A percentile compares a stretch with the other conserved stretches of the same genome.
These are phyloP conservation scores for Hevea brasiliensis DNA, from an alignment of 345 rosid species.

Conservation along the genomic window DNA sequence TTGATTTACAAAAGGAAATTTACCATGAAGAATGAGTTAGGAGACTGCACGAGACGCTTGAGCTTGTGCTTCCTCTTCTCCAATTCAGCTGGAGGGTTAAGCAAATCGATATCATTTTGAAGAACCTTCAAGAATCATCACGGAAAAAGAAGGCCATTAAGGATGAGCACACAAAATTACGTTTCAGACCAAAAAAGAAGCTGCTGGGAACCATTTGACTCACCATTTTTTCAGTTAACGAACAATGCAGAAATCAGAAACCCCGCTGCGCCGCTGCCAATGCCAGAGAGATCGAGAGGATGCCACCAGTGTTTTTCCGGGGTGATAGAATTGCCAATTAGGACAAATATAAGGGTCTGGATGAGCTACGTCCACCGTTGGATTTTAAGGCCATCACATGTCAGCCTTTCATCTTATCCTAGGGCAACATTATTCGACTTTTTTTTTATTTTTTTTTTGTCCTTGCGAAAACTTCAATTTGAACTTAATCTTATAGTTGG, in stretches of 20 bases:
- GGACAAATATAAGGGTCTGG: background rate
- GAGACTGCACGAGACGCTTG: slow-evolving; percentile 18
- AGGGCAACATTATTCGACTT: background rate
- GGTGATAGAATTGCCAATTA: too few relatives aligned
- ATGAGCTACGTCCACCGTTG: background rate
- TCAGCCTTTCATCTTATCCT: background rate
- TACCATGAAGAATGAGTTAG: slow-evolving; percentile 17
- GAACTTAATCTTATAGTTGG: too few relatives aligned
- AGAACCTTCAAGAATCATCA: slow-evolving; percentile 9
- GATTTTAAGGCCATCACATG: background rate
- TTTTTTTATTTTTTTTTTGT: too few relatives aligned
- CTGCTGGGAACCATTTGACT: background rate
- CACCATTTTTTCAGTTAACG: slow-evolving; percentile 1
- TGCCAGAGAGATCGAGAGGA: background rate
- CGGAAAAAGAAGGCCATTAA: too few relatives aligned
- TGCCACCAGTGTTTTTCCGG: background rate
- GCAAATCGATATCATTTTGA: slow-evolving; percentile 20
- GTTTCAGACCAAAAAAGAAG: too few relatives aligned
- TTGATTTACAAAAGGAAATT: background rate
- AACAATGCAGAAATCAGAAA: background rate
- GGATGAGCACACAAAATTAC: too few relatives aligned
- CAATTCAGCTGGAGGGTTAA: slow-evolving; percentile 19
- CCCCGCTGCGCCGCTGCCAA: too few relatives aligned
- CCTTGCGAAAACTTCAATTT: background rate
- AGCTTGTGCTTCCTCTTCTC: slow-evolving; percentile 26